Conservation (phyloP, 2,329 filamentous ascomycete genomes). For the Venturia effusa region DNA sequence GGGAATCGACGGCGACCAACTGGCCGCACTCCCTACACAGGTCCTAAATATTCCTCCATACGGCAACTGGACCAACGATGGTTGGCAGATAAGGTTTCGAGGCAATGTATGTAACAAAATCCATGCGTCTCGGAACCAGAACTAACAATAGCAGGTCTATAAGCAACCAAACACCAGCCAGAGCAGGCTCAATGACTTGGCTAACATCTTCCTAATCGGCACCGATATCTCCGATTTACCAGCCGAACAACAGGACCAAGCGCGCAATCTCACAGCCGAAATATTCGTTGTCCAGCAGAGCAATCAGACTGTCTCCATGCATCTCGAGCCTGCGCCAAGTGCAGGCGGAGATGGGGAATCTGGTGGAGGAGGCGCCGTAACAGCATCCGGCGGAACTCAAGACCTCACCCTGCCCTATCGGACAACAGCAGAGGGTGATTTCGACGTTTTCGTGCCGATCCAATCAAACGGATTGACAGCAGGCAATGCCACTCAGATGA, state of each 20-base stretch:
- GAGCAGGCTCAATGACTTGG: constrained; percentile 54
- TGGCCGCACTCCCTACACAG: constrained; percentile 55
- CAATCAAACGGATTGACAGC: constrained; percentile 45
- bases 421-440: constrained; percentile 60
- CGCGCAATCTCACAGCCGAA: constrained; percentile 59
- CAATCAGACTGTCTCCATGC: constrained; percentile 51
- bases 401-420: constrained; percentile 52
- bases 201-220: constrained; percentile 59
- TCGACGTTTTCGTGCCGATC: constrained; percentile 59
- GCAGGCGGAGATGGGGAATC: constrained; percentile 41
- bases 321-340: constrained; percentile 47
- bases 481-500: constrained; percentile 52
- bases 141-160: constrained; percentile 38
- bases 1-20: constrained; percentile 45
- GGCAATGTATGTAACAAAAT: constrained; percentile 43
- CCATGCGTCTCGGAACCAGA: neutral
- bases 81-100: constrained; percentile 67
- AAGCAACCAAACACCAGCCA: constrained; percentile 61
- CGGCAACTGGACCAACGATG: constrained; percentile 67
- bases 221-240: constrained; percentile 50
- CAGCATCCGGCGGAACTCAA: constrained; percentile 49
- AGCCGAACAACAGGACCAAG: constrained; percentile 50
- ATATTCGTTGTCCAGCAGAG: constrained; percentile 69
- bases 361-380: constrained; percentile 39
- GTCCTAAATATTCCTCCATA: constrained; percentile 57